Base-by-base conservation (phyloP, 2,329 filamentous ascomycete genomes). In the Ciborinia camelliae region DNA sequence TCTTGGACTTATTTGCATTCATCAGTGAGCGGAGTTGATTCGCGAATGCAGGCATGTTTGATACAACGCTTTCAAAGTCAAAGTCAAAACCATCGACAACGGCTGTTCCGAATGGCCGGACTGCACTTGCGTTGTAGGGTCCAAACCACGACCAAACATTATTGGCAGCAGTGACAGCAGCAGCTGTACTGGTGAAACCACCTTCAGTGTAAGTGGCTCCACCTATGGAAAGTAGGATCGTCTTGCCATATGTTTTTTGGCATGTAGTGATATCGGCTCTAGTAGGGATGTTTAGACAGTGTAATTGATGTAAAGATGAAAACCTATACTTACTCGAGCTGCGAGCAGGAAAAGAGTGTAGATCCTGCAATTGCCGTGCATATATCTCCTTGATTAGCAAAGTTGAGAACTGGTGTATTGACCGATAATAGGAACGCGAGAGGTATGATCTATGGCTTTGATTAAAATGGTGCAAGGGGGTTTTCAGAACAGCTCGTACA, bases 71-170 rank as follows among this genome's bases (percentile, higher is more conserved):
- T 77, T 92, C 89, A 67, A 92, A 87, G 74, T 92, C 90, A 68
- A 92, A 86, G 76, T 92, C 90, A 74, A 92, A 91, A 5, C 90
- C 90, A 74, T 92, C 88, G 50, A 92, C 77, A 4, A 84, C 79
- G 12, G 86, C 84, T 15, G 77, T 76, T 62, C 87, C 87, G 73
- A 92, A 92, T 1, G 90, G 90, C 10, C 90, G 84, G 64, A 84
- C 80, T 9, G 78, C 78, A 1, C 75, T 76, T 48, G 76, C 79
- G 37, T 76, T 78, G 15, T 76, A 73, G 5, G 89, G 86, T 2
- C 90, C 90, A 74, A 91, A 92, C 68, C 87, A 88, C 59, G 83
- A 79, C 89, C 89, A 92, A 64, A 92, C 77, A 26, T 82, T 79
- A 62, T 88, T 77, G 0, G 89, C 90, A 2, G 83, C 83, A 1